phyloP scores from a whole-genome alignment of 2,329 filamentous ascomycete genomes.

The Didymosphaeria variabile region DNA sequence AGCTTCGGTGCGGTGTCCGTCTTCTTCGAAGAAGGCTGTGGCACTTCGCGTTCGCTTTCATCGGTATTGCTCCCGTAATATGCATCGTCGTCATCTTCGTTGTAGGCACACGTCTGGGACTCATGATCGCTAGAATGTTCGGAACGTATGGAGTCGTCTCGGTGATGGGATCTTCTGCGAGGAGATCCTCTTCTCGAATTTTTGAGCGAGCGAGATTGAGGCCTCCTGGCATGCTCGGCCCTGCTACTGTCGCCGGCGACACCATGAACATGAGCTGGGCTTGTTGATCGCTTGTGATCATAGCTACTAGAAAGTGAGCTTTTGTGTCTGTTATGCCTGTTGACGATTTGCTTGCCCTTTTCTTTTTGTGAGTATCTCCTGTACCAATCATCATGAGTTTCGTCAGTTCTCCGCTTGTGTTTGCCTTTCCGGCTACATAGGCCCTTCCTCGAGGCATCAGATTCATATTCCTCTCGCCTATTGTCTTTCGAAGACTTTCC shows the following conservation, averaged over 20 bases:
- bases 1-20: background rate
- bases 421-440: background rate
- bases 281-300: background rate
- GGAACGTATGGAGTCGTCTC: background rate
- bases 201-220: background rate
- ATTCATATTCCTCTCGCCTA: background rate
- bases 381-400: background rate
- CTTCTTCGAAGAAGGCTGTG: background rate
- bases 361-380: background rate
- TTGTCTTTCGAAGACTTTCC: background rate
- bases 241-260: background rate
- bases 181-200: background rate
- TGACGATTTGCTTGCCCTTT: background rate
- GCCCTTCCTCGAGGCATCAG: background rate
- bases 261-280: background rate
- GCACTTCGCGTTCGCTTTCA: background rate
- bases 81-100: background rate
- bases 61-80: background rate
- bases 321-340: background rate
- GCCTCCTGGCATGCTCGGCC: background rate
- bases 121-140: background rate
- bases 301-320: background rate
- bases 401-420: background rate
- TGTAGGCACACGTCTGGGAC: background rate
- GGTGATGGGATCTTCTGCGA: background rate